Base-by-base conservation (phyloP, 768 basidiomycete species). In the Leccinum subtestaceum region DNA sequence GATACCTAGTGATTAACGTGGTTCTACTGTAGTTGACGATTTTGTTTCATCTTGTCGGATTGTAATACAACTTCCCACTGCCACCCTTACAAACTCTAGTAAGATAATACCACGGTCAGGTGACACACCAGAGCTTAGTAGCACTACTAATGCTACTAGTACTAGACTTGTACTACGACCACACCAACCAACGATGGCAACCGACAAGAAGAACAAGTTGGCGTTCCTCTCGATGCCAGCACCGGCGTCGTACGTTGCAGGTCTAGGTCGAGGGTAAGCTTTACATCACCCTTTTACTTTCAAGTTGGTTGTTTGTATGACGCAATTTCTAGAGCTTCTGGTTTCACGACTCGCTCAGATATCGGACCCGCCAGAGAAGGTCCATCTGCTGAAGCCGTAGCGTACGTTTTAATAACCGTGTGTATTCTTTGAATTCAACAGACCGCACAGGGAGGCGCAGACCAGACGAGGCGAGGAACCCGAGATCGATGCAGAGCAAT, bases 341-440 rank as follows among this genome's bases (percentile, higher is more conserved):
- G 95, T 59, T 98, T 98, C 76, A 98, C 96, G 0, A 98, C 96
- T 6, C 89, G 95, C 51, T 96, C 94, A 45, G 97, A 98, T 86
- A 98, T 99, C 59, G 97, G 97, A 70, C 97, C 97, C 36, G 97
- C 97, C 8, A 80, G 97, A 72, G 95, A 97, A 69, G 94, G 93
- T 0, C 94, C 95, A 0, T 92, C 91, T 17, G 95, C 93, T 32
- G 94, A 95, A 75, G 86, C 87, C 0, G 80, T 96, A 52, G 95
- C 93, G 88, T 93, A 65, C 52, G 89, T 83, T 15, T 15, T 3
- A n/a, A 2, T n/a, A n/a, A n/a, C 17, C 17, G 17, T 2, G 17
- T 40, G 8, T n/a, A 10, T 40, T n/a, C 17, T 40, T 40, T 40
- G 38, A 40, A n/a, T 40, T 40, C 2, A n/a, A 40, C 38, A n/a